phyloP scores from a whole-genome alignment of 306 rosid genomes.

The Prunus fruticosa region DNA sequence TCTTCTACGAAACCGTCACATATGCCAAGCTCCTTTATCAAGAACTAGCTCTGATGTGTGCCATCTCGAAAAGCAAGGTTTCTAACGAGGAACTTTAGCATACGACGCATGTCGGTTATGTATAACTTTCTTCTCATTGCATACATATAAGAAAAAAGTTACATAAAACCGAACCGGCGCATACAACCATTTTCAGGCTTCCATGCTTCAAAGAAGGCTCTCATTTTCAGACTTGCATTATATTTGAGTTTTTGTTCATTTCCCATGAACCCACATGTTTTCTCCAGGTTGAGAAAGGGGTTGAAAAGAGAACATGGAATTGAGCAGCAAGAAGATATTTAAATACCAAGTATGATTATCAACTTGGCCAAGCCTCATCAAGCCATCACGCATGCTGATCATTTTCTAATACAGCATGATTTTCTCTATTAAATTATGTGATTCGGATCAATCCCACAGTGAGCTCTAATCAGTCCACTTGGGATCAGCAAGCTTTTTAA shows the following conservation, averaged over 20 bases:
- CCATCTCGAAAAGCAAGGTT: too few species aligned
- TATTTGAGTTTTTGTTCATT: background rate
- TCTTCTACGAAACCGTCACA: constrained; percentile 18
- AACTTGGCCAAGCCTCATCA: constrained; percentile 17
- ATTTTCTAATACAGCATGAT: constrained; percentile 21
- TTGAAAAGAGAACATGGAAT: constrained; percentile 17
- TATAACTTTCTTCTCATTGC: too few species aligned
- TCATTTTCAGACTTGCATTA: background rate
- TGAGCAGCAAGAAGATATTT: background rate
- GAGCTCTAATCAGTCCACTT: constrained; percentile 1
- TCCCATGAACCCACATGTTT: constrained; percentile 2
- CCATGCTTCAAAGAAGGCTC: background rate
- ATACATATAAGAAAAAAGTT: too few species aligned
- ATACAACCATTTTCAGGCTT: background rate
- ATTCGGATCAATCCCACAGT: constrained; percentile 11
- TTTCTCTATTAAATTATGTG: constrained; percentile 21
- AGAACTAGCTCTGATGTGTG: background rate
- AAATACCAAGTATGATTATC: background rate
- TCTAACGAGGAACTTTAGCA: too few species aligned
- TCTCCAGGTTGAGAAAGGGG: background rate
- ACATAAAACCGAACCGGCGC: background rate
- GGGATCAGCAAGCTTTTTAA: background rate
- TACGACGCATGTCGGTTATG: too few species aligned
- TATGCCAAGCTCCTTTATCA: background rate
- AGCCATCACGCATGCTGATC: constrained; percentile 13